Percentiles rank a stretch among this genome's conserved stretches.
These are phyloP conservation scores for Akanthomyces dipterigenus DNA, from an alignment of 2,329 filamentous ascomycete species.

Conservation along the genomic window DNA sequence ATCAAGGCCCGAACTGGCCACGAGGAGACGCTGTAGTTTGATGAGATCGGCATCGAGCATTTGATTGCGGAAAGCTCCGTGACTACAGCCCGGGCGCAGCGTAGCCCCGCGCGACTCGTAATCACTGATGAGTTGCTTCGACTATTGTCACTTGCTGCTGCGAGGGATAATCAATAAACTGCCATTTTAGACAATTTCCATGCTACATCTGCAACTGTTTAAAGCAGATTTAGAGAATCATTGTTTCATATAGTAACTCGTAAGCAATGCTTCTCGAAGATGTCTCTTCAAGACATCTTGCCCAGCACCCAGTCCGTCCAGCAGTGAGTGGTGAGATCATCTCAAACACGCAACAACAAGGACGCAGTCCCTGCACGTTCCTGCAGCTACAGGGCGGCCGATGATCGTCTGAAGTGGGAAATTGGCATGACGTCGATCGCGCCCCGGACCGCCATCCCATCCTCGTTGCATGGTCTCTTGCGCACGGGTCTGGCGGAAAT, in stretches of 20 bases:
- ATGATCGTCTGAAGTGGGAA: not conserved
- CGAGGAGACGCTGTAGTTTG: not conserved
- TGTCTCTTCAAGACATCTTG: no score
- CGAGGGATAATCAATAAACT: no score
- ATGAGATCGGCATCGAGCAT: not conserved
- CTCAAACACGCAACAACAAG: not conserved
- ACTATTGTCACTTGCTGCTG: not conserved
- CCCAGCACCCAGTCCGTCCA: no score
- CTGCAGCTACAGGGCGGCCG: not conserved
- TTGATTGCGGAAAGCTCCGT: not conserved
- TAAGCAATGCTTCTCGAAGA: no score
- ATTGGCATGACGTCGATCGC: slow-evolving; percentile 5
- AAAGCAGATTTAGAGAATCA: no score
- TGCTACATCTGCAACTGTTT: no score
- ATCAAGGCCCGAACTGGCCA: not conserved
- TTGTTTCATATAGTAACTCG: no score
- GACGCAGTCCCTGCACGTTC: not conserved
- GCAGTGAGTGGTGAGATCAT: not conserved
- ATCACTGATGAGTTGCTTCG: no score
- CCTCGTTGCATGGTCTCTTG: no score
- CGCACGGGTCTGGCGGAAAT: not conserved
- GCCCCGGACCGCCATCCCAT: not conserved
- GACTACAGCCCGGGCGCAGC: no score
- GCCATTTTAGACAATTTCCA: no score
- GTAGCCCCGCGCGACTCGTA: no score